Base-by-base conservation (phyloP, 352 stramenopile genomes). In the Globisporangium cederbergense region DNA sequence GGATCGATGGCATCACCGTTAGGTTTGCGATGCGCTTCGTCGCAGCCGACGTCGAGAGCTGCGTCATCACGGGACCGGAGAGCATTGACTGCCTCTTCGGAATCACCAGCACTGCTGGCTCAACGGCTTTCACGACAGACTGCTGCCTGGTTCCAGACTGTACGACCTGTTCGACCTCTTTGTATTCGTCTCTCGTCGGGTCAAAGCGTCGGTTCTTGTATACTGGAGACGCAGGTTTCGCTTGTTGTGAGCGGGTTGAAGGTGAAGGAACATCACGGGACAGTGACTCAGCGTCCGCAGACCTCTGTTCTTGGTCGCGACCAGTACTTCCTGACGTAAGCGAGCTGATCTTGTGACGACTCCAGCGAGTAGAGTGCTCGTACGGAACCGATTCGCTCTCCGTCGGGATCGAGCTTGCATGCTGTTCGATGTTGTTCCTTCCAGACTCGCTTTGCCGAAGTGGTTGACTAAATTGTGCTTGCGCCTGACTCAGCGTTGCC, bases 1-100 rank as follows among this genome's bases (percentile, higher is more conserved):
- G 30, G 7, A 62, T 13, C 25, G 57, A 43, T 36, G 56, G 56
- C 56, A 62, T 40, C 28, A 62, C 30, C 28, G 28, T 8, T 18
- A 62, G 46, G 11, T 38, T 25, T 18, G 34, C 7, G 30, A 11
- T 38, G 2, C 16, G 51, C 30, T 57, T 57, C 11, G 51, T 40
- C 7, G 51, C 30, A 6, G 10, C 30, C 3, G 42, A 52, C 9
- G 42, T 20, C 6, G 42, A 22, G 9, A 51, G 28, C 30, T 32
- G 22, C 16, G 16, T 38, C 22, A 32, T 20, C 36, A 25, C 55
- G 0, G 38, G 16, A 10, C 28, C 42, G 3, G 36, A 60, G 28
- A 13, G 38, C 42, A 34, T 38, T 1, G 36, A 38, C 13, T 51
- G 13, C 36, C 55, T 28, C 36, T 46, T 60, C 42, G 42, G 36